phyloP scores from a whole-genome alignment of 75 land plant species.

The Chamaecyparis obtusa region DNA sequence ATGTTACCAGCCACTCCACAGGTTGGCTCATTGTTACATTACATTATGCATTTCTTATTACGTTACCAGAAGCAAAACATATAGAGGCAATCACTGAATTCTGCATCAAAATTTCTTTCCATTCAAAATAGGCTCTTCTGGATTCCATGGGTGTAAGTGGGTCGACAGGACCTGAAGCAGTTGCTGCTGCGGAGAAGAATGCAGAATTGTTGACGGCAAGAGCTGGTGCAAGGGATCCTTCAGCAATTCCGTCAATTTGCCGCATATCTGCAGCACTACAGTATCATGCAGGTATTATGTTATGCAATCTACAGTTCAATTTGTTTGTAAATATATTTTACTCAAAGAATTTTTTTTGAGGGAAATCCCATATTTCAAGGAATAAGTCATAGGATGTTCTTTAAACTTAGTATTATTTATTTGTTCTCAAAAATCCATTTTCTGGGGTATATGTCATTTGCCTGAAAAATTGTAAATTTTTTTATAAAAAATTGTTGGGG shows the following conservation, averaged over 20 bases:
- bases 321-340: background rate
- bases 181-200: slow-evolving; percentile 85
- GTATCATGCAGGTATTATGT: slow-evolving; percentile 60
- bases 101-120: background rate
- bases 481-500: background rate
- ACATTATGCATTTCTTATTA: background rate
- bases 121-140: slow-evolving; percentile 64
- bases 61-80: background rate
- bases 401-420: background rate
- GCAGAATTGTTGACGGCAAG: slow-evolving; percentile 86
- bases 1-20: slow-evolving; percentile 93
- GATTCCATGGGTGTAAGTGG: slow-evolving; percentile 81
- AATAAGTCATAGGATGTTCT: too few species aligned
- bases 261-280: slow-evolving; percentile 86
- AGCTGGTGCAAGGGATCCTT: slow-evolving; percentile 97
- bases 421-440: background rate
- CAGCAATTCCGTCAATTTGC: slow-evolving; percentile 92
- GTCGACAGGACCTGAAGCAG: slow-evolving; percentile 75
- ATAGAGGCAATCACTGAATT: background rate
- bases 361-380: background rate
- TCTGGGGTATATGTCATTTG: background rate
- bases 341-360: too few species aligned
- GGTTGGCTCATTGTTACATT: slow-evolving; percentile 34
- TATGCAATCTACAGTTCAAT: background rate
- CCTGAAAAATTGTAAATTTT: background rate